These are phyloP conservation scores for Apiospora arundinis DNA, from an alignment of 2,329 filamentous ascomycete species.

Conservation along the genomic window DNA sequence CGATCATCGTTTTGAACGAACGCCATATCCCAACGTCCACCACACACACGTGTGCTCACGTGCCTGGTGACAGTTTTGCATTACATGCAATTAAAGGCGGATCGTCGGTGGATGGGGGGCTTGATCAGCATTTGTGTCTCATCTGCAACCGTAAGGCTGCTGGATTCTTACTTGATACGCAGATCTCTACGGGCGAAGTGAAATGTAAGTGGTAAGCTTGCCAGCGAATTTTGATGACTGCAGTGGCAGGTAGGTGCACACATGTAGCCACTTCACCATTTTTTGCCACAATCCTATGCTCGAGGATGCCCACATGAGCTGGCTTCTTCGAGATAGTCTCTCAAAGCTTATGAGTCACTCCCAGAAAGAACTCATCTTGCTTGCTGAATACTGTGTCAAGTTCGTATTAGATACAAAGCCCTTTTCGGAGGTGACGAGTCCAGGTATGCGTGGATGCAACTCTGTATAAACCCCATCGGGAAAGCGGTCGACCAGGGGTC, in stretches of 20 bases:
- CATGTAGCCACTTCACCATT: background rate
- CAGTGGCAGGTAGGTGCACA: background rate
- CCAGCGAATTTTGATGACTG: constrained; percentile 6
- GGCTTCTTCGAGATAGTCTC: background rate
- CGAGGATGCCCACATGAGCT: background rate
- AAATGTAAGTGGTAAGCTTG: constrained; percentile 1
- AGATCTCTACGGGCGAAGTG: background rate
- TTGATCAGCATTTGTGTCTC: constrained; percentile 2
- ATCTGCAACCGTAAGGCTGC: constrained; percentile 15
- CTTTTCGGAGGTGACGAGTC: background rate
- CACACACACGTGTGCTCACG: background rate
- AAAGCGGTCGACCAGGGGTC: background rate
- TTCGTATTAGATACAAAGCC: background rate
- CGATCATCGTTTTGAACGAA: background rate
- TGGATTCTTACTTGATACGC: constrained; percentile 7
- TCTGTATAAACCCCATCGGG: background rate
- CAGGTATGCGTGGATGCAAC: background rate
- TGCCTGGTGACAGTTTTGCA: background rate
- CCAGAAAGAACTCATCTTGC: background rate
- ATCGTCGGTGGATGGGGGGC: background rate
- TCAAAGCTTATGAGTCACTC: background rate
- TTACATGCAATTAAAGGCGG: background rate
- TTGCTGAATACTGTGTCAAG: background rate
- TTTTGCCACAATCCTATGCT: background rate
- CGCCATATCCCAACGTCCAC: background rate